These are phyloP conservation scores for Yamadazyma sp. DNA, from an alignment of 805 yeast species.

Conservation along the genomic window DNA sequence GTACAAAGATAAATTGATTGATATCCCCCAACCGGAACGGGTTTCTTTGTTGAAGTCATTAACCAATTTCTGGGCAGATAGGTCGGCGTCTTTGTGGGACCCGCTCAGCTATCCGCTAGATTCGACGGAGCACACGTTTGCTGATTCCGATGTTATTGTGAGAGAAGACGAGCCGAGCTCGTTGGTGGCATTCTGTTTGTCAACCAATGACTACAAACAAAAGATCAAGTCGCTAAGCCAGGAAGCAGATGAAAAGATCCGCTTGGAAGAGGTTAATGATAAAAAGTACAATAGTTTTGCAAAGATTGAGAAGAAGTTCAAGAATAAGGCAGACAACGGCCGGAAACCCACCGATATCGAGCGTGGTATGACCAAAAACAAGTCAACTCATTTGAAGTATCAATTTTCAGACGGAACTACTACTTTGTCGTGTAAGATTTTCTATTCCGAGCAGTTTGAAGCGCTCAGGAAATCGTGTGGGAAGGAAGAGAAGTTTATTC, in stretches of 20 bases:
- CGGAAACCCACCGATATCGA: conserved; percentile 49
- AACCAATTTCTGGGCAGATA: conserved; percentile 94
- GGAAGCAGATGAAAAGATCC: conserved; percentile 11
- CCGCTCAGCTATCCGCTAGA: conserved; percentile 81
- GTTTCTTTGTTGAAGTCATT: conserved; percentile 78
- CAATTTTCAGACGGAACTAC: conserved; percentile 88
- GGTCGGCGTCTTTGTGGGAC: conserved; percentile 94
- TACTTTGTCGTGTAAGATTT: conserved; percentile 84
- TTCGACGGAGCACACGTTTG: conserved; percentile 85
- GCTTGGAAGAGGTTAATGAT: conserved; percentile 22
- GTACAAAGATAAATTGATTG: conserved; percentile 8
- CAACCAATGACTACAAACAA: conserved; percentile 76
- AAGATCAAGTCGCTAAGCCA: conserved; percentile 45
- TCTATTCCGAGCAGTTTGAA: conserved; percentile 94
- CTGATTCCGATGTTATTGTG: conserved; percentile 89
- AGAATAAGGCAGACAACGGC: conserved; percentile 25
- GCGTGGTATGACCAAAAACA: conserved; percentile 69
- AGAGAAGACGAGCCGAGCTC: conserved; percentile 97
- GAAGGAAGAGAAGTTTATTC: conserved; percentile 70
- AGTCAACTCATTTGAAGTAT: conserved; percentile 87
- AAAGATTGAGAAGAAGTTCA: conserved; percentile 43
- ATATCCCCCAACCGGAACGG: conserved; percentile 54
- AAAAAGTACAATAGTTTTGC: conserved; percentile 38
- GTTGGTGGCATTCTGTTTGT: conserved; percentile 86
- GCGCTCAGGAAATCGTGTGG: conserved; percentile 88